A percentile compares a stretch with the other conserved stretches of the same genome.
Conservation (phyloP, 257 asterid species). For the Schizonepeta tenuifolia region DNA sequence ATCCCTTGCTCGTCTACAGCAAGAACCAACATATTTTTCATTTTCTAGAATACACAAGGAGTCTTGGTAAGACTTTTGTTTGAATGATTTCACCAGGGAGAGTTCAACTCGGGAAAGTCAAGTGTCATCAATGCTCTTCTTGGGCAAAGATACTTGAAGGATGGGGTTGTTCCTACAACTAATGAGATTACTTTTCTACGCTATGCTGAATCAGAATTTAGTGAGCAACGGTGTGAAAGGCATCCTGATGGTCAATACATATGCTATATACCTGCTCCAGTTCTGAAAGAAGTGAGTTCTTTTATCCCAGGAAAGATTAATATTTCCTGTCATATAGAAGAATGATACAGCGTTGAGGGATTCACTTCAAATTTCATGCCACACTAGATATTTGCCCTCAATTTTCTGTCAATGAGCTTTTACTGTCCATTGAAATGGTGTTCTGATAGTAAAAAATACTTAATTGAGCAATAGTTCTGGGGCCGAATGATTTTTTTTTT, state of each 20-base stretch:
- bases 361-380: background rate
- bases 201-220: slow-evolving; percentile 62
- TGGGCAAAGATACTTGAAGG: slow-evolving; percentile 81
- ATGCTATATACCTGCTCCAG: slow-evolving; percentile 93
- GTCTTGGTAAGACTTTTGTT: slow-evolving; percentile 33
- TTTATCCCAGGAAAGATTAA: background rate
- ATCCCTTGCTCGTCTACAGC: slow-evolving; percentile 30
- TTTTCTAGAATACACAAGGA: slow-evolving; percentile 27
- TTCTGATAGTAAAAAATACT: background rate
- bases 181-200: slow-evolving; percentile 94
- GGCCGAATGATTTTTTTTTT: background rate
- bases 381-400: slow-evolving; percentile 1
- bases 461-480: background rate
- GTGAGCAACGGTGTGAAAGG: slow-evolving; percentile 78
- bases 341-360: background rate
- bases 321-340: background rate
- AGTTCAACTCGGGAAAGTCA: slow-evolving; percentile 97
- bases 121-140: slow-evolving; percentile 97
- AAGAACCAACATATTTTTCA: slow-evolving; percentile 20
- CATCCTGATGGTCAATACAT: slow-evolving; percentile 95
- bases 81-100: slow-evolving; percentile 69
- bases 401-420: background rate
- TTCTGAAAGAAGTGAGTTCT: slow-evolving; percentile 84
- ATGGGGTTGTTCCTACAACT: slow-evolving; percentile 98
- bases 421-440: slow-evolving; percentile 9